phyloP scores from a whole-genome alignment of 2,329 filamentous ascomycete species.

The Trichoderma endophyticum region DNA sequence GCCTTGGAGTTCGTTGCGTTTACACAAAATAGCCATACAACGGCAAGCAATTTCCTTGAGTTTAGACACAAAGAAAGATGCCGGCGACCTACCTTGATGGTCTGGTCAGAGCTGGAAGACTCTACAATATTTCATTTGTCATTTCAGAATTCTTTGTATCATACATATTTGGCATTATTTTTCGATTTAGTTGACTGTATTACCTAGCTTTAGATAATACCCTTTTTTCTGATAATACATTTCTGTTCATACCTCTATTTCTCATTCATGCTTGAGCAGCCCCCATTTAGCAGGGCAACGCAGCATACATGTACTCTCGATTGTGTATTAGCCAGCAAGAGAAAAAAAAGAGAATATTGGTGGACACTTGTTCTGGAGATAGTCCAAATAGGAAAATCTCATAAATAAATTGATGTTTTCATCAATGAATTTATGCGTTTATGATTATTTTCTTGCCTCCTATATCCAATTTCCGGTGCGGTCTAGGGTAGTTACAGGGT shows the following conservation, averaged over 20 bases:
- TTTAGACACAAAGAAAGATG: not conserved
- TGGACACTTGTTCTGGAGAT: not conserved
- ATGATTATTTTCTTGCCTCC: not conserved
- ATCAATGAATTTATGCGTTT: not conserved
- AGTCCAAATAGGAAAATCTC: not conserved
- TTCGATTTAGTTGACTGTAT: not conserved
- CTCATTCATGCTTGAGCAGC: not conserved
- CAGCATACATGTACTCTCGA: not conserved
- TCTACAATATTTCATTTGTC: constrained; percentile 1
- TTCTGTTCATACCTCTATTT: not conserved
- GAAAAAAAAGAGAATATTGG: not conserved
- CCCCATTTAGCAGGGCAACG: not conserved
- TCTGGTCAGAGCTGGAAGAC: not conserved
- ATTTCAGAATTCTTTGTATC: not conserved
- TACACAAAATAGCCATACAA: not conserved
- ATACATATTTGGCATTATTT: not conserved
- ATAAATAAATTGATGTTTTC: not conserved
- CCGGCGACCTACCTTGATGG: not conserved
- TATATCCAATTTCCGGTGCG: not conserved
- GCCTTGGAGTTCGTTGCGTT: not conserved
- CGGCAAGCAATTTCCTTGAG: constrained; percentile 2
- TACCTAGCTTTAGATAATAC: not conserved
- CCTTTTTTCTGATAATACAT: not conserved
- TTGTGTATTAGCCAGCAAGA: accelerated
- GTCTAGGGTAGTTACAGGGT: not conserved